Conservation (phyloP, 1,284 basidiomycete genomes). For the Tylopilus sp. region DNA sequence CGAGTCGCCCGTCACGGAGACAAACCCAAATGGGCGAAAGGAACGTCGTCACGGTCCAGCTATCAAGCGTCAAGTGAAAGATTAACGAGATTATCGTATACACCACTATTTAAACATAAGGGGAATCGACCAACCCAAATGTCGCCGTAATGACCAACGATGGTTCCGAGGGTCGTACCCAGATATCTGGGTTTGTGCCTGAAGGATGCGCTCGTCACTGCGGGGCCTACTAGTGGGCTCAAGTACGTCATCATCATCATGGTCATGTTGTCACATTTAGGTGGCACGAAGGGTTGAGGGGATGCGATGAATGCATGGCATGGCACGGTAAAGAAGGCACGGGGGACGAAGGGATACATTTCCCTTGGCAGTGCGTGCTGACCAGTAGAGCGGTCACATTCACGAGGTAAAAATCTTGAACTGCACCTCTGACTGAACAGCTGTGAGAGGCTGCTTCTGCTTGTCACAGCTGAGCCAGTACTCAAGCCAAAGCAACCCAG, state of each 20-base stretch:
- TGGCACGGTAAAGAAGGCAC: too few relatives aligned
- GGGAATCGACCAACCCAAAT: constrained; percentile 13
- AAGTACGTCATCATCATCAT: background rate
- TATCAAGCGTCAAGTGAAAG: background rate
- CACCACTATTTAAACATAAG: background rate
- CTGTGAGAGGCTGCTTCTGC: too few relatives aligned
- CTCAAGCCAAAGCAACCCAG: too few relatives aligned
- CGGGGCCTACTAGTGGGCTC: background rate
- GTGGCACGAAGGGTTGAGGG: too few relatives aligned
- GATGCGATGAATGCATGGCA: too few relatives aligned
- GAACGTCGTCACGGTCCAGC: constrained; percentile 16
- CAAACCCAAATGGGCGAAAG: constrained; percentile 2
- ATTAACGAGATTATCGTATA: background rate
- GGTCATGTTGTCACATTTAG: too few relatives aligned
- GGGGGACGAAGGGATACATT: too few relatives aligned
- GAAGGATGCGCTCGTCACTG: background rate
- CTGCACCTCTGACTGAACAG: too few relatives aligned
- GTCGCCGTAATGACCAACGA: background rate
- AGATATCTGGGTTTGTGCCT: constrained; percentile 1
- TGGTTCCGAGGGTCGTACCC: constrained; percentile 2
- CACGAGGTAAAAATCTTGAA: too few relatives aligned
- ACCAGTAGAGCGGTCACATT: too few relatives aligned
- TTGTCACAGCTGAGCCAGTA: too few relatives aligned
- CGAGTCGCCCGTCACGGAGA: background rate
- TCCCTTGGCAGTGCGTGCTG: too few relatives aligned